These are phyloP conservation scores for Alnus rubra DNA, from an alignment of 306 rosid genomes.

Conservation along the genomic window DNA sequence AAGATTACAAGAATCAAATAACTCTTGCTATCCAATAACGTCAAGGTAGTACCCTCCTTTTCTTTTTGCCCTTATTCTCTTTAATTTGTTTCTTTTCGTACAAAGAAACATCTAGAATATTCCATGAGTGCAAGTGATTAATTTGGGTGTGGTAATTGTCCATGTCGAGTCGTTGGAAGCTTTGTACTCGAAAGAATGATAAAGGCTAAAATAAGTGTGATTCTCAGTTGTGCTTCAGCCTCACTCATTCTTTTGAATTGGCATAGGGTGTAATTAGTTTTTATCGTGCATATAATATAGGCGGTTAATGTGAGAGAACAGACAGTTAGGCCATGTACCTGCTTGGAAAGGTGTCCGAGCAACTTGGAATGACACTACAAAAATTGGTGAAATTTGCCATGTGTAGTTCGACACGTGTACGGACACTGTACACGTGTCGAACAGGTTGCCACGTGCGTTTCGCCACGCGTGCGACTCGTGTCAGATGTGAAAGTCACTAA, in stretches of 20 bases:
- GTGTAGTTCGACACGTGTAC: too few relatives aligned
- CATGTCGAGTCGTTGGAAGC: not conserved
- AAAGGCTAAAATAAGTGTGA: not conserved
- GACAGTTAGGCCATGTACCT: too few relatives aligned
- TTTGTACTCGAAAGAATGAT: not conserved
- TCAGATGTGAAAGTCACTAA: too few relatives aligned
- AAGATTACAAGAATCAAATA: slow-evolving; percentile 29
- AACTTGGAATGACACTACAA: too few relatives aligned
- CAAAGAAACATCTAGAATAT: slow-evolving; percentile 52
- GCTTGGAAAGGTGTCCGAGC: too few relatives aligned
- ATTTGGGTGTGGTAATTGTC: slow-evolving; percentile 5
- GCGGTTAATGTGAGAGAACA: too few relatives aligned
- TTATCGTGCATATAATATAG: too few relatives aligned
- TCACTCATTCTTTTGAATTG: not conserved
- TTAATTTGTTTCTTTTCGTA: slow-evolving; percentile 37
- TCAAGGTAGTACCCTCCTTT: slow-evolving; percentile 18
- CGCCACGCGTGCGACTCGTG: too few relatives aligned
- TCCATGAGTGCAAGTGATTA: slow-evolving; percentile 20
- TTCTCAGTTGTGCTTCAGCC: not conserved
- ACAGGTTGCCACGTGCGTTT: too few relatives aligned
- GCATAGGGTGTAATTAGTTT: too few relatives aligned
- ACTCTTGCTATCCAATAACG: slow-evolving; percentile 33
- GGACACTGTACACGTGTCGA: too few relatives aligned
- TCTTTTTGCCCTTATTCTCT: slow-evolving; percentile 24
- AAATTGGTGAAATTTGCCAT: too few relatives aligned